Evolutionary conservation across 202 grass and related monocot genomes (phyloP), one percentile per base, ranked within the genome.

Genomic region (Alloteropsis angusta): DNA sequence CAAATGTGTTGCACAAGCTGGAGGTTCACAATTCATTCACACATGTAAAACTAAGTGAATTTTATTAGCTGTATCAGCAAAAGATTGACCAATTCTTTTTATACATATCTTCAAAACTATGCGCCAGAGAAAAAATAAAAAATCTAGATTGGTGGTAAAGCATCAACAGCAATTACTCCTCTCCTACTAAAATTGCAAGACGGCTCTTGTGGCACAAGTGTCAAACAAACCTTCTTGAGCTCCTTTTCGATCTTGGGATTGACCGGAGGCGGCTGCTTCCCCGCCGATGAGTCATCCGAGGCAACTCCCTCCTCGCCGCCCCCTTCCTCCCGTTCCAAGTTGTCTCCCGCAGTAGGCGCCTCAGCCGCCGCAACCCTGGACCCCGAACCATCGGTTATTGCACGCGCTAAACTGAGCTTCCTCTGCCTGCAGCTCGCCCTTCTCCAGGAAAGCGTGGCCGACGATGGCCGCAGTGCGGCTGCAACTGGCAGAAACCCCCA

Each of bases 211-310:
- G 19, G 30, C 26, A 9, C 37, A 41, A 74, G 21, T 52, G 38
- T 25, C 22, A 25, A 54, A 81, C 28, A 18, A 92, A 94, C 92
- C 95, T 98, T 98, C 79, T 93, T 98, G 77, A 98, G 83, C 50
- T 98, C 87, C 86, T 95, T 95, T 52, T 95, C 89, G 69, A 90
- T 90, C 69, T 30, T 85, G 44, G 91, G 91, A 67, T 89, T 35
- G 37, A 78, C 78, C 35, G 58, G 60, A 4, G 55, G 41, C 57
- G 75, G 44, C 48, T 71, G 71, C 54, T 68, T 85, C 71, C 52
- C 74, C 50, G 49, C 5, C 5, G 70, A 18, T 7, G 78, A 65
- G 32, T 47, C 82, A 25, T 53, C n/a, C 12, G 74, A 82, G 13
- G 67, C 13, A 39, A 75, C 65, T 13, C 59, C 72, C 50, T 35